Conservation (phyloP, 2,329 filamentous ascomycete genomes). For the Paecilomyces niveus region DNA sequence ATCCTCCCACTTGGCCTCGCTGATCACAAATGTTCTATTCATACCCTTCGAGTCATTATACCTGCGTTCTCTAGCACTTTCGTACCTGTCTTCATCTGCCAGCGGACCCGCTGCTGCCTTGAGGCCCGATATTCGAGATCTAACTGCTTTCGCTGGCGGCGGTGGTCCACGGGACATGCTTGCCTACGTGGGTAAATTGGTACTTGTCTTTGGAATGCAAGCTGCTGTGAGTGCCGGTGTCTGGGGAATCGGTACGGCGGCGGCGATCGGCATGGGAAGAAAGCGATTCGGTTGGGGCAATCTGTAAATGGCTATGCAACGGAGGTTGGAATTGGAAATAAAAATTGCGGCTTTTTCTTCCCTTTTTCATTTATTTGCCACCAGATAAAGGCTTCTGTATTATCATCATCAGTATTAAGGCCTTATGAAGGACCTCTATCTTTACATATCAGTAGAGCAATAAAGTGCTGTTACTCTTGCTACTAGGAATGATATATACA, state of each 20-base stretch:
- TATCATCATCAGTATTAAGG: too few relatives aligned
- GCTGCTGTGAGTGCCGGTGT: slow-evolving; percentile 28
- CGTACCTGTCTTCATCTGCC: slow-evolving; percentile 24
- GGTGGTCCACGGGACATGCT: slow-evolving; percentile 20
- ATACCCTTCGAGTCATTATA: slow-evolving; percentile 35
- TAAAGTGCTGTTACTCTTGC: too few relatives aligned
- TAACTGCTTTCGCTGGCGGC: slow-evolving; percentile 30
- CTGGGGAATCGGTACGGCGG: slow-evolving; percentile 30
- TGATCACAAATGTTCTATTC: slow-evolving; percentile 31
- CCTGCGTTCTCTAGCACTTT: slow-evolving; percentile 31
- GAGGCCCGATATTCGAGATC: slow-evolving; percentile 21
- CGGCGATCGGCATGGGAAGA: slow-evolving; percentile 32
- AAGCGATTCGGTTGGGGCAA: slow-evolving; percentile 34
- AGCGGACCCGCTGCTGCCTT: slow-evolving; percentile 7
- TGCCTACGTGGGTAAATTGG: slow-evolving; percentile 29
- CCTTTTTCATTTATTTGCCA: too few relatives aligned
- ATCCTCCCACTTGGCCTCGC: slow-evolving; percentile 32
- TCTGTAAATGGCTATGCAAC: slow-evolving; percentile 2
- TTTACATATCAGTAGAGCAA: too few relatives aligned
- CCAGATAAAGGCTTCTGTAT: too few relatives aligned
- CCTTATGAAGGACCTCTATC: too few relatives aligned
- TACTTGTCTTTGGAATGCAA: slow-evolving; percentile 31
- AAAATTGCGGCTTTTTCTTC: too few relatives aligned
- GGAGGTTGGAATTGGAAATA: too few relatives aligned
- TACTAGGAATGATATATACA: too few relatives aligned